A percentile compares a stretch with the other conserved stretches of the same genome.
Conservation (phyloP, 306 rosid species). For the Erythrophleum fordii region DNA sequence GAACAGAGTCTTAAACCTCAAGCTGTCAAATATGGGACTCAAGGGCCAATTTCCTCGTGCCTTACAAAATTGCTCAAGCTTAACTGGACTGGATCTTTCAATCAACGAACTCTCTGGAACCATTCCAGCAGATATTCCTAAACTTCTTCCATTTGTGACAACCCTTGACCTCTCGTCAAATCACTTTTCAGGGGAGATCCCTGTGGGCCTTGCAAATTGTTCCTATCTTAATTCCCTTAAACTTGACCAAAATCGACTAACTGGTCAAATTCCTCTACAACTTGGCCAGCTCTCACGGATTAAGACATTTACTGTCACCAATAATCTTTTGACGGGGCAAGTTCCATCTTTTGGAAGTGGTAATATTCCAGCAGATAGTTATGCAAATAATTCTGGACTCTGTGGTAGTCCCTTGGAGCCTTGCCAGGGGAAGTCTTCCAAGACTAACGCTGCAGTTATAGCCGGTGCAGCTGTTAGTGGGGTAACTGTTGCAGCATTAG, state of each 20-base stretch:
- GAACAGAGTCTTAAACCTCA: conserved; percentile 68
- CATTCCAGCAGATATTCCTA: conserved; percentile 57
- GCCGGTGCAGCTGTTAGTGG: conserved; percentile 85
- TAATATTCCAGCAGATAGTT: conserved; percentile 5
- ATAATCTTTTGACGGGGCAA: conserved; percentile 69
- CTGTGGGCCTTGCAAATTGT: conserved; percentile 48
- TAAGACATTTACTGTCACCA: conserved; percentile 56
- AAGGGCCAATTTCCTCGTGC: conserved; percentile 76
- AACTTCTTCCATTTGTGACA: conserved; percentile 21
- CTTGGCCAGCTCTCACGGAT: conserved; percentile 52
- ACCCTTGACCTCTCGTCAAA: conserved; percentile 78
- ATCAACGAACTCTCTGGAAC: conserved; percentile 56
- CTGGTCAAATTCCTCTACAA: conserved; percentile 69
- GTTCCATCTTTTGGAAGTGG: conserved; percentile 40
- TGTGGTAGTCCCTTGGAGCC: conserved; percentile 48
- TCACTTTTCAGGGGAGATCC: conserved; percentile 68
- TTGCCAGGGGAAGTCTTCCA: conserved; percentile 46
- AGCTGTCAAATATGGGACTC: conserved; percentile 77
- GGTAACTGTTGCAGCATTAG: conserved; percentile 63
- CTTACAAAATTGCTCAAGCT: conserved; percentile 63
- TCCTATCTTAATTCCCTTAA: conserved; percentile 68
- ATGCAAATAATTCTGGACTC: conserved; percentile 70
- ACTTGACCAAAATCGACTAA: conserved; percentile 71
- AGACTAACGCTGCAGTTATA: conserved; percentile 61
- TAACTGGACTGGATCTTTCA: conserved; percentile 87